phyloP scores from a whole-genome alignment of 2,329 filamentous ascomycete species.

The Trichoderma citrinoviride region DNA sequence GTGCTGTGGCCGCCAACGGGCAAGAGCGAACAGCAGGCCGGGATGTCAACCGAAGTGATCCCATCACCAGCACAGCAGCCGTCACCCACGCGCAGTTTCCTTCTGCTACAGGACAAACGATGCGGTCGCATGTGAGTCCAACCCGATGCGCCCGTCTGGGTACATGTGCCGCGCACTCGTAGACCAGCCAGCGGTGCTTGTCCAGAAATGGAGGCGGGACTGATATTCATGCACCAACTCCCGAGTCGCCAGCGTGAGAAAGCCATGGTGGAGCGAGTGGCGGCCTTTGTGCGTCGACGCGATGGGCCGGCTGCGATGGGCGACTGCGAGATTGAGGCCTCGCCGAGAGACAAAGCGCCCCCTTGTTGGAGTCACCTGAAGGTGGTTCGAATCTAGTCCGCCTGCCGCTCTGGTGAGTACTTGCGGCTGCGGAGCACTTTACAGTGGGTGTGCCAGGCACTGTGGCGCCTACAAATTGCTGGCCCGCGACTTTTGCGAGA shows the following conservation, averaged over 20 bases:
- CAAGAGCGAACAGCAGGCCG: neutral
- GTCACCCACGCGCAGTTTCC: neutral
- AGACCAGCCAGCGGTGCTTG: too few relatives aligned
- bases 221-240: too few relatives aligned
- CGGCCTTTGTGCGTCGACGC: neutral
- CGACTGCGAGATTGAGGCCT: neutral
- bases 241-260: too few relatives aligned
- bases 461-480: neutral
- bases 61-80: neutral
- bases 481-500: neutral
- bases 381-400: conserved; percentile 7
- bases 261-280: conserved; percentile 8
- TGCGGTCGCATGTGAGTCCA: neutral
- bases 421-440: neutral
- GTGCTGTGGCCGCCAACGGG: neutral
- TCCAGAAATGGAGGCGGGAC: too few relatives aligned
- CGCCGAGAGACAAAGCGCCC: conserved; percentile 13
- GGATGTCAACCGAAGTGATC: neutral
- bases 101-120: too few relatives aligned
- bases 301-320: neutral
- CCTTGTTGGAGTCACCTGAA: conserved; percentile 21
- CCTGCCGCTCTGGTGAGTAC: neutral
- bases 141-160: neutral
- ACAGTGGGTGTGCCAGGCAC: neutral
- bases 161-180: too few relatives aligned